Evolutionary conservation across 805 yeast species (phyloP).

Genomic region (Isabelozyma rhagii): DNA sequence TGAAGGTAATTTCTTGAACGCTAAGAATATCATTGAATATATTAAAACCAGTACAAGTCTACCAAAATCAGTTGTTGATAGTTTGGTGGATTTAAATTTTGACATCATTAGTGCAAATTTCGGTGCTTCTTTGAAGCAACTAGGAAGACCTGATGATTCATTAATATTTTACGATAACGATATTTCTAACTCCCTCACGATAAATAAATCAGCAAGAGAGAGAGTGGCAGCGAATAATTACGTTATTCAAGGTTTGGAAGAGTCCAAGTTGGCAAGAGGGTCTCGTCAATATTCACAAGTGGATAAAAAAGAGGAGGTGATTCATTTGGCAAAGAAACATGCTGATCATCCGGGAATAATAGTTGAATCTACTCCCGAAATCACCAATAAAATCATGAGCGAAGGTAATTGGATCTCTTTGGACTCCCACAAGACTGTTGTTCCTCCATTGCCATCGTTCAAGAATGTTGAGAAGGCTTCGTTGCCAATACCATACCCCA

Average conservation of each 20-base stretch:
- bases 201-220: conserved; percentile 20
- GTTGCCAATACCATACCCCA: conserved; percentile 40
- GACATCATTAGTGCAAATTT: conserved; percentile 15
- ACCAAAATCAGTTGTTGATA: conserved; percentile 48
- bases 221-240: conserved; percentile 20
- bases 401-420: conserved; percentile 19
- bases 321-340: conserved; percentile 17
- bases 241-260: conserved; percentile 12
- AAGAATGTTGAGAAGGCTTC: conserved; percentile 64
- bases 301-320: conserved; percentile 17
- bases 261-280: conserved; percentile 3
- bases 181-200: conserved; percentile 21
- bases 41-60: conserved; percentile 45
- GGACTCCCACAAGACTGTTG: conserved; percentile 11
- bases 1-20: conserved; percentile 41
- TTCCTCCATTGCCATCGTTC: conserved; percentile 51
- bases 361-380: conserved; percentile 31
- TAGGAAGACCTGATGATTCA: conserved; percentile 8
- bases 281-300: neutral
- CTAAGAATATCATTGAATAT: conserved; percentile 43
- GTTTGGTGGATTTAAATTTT: conserved; percentile 14
- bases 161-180: conserved; percentile 16
- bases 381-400: conserved; percentile 23
- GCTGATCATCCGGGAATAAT: conserved; percentile 33
- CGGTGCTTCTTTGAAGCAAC: conserved; percentile 1